phyloP scores from a whole-genome alignment of 352 stramenopile genomes.

The Globisporangium acanthophoron region DNA sequence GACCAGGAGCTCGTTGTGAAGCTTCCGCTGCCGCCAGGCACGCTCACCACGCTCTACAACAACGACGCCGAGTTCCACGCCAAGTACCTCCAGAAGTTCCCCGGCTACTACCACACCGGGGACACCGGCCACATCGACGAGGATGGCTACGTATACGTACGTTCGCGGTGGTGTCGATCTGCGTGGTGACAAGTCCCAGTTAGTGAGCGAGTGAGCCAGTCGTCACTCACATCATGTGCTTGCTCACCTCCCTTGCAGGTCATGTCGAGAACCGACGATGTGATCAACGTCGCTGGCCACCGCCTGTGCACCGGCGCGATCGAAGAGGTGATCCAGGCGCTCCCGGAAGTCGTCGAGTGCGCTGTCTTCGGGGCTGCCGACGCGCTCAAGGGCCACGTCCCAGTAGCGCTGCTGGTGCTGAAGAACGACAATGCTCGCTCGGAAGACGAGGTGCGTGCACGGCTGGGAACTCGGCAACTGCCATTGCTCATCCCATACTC shows the following conservation, averaged over 20 bases:
- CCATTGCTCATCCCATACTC: neutral
- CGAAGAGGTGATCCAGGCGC: conserved; percentile 84
- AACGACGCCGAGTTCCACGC: conserved; percentile 75
- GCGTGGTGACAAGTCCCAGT: neutral
- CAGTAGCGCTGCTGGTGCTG: conserved; percentile 27
- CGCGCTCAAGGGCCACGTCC: conserved; percentile 24
- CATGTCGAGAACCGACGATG: conserved; percentile 89
- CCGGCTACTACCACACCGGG: conserved; percentile 88
- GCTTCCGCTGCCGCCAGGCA: conserved; percentile 74
- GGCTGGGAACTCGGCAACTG: neutral
- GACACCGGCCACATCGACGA: conserved; percentile 87
- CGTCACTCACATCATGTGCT: neutral
- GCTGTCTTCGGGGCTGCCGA: conserved; percentile 45
- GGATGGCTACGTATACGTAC: conserved; percentile 85
- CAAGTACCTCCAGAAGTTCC: conserved; percentile 80
- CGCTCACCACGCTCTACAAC: conserved; percentile 82
- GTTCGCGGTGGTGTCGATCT: conserved; percentile 7
- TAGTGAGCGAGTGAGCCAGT: neutral
- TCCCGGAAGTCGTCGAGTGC: conserved; percentile 83
- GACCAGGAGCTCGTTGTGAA: conserved; percentile 73
- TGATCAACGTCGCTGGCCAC: conserved; percentile 89
- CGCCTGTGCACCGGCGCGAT: conserved; percentile 84
- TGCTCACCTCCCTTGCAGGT: conserved; percentile 32
- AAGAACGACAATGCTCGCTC: conserved; percentile 18
- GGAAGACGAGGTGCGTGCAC: conserved; percentile 16